Evolutionary conservation across 768 basidiomycete genomes (phyloP).

Genomic region (Serendipita indica): DNA sequence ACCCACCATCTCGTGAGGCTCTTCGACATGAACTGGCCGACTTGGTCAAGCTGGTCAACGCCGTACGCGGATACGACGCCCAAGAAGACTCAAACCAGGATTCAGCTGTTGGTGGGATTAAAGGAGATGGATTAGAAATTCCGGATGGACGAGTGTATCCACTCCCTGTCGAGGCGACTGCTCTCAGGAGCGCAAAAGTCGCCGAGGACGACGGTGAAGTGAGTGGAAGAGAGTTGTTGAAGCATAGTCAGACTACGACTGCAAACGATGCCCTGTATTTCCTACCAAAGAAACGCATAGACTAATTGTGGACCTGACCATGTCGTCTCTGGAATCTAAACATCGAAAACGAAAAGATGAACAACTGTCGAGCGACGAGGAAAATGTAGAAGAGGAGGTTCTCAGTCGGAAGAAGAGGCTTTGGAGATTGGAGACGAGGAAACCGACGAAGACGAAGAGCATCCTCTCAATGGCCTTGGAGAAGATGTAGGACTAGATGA

Average conservation of each 20-base stretch:
- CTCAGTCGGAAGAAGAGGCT: not conserved
- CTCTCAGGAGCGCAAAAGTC: not conserved
- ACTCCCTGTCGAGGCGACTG: not conserved
- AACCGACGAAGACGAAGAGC: not conserved
- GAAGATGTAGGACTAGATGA: not conserved
- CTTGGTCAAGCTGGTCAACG: not conserved
- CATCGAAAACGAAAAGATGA: not conserved
- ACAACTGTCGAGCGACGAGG: not conserved
- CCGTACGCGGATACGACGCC: not conserved
- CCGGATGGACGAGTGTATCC: slow-evolving; percentile 5
- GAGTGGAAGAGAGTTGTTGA: not conserved
- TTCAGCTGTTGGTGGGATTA: not conserved
- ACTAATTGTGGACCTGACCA: not conserved
- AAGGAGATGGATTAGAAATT: not conserved
- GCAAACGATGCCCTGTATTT: not conserved
- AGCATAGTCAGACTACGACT: slow-evolving; percentile 6
- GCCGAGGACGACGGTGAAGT: not conserved
- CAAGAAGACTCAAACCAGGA: not conserved
- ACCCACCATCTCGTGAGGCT: not conserved
- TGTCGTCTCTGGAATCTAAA: slow-evolving; percentile 1
- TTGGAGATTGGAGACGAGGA: not conserved
- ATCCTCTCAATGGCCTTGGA: not conserved
- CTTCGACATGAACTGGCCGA: not conserved
- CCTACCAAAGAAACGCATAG: not conserved
- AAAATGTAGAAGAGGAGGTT: not conserved